Evolutionary conservation across 352 stramenopile genomes (phyloP), one percentile per base, ranked within the genome.

Genomic region (Nothophytophthora sp.): DNA sequence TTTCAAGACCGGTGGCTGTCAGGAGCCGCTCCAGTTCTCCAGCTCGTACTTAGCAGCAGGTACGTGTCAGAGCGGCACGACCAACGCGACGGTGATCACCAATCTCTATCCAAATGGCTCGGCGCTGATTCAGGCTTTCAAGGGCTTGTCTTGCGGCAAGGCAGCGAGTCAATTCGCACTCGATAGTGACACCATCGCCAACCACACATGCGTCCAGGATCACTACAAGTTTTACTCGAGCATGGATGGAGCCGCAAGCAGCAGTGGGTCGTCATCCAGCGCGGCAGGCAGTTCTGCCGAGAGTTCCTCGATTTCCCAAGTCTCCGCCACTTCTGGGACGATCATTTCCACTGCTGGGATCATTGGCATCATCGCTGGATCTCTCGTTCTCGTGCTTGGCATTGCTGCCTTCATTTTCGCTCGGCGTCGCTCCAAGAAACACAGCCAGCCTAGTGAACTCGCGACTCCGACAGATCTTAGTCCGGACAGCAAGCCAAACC

Each of bases 161-260:
- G 39, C n/a, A 55, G 3, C 8, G 11, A 8, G 10, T 32, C 16
- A 3, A 33, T 32, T 28, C 15, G 13, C n/a, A 49, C 15, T 28
- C 42, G 1, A 47, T 16, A n/a, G 10, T 13, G 30, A 16, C 18
- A 36, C 43, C 0, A 47, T 55, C 3, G 13, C 36, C 1, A 43
- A 22, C 7, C 52, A 60, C 44, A 38, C 20, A 0, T 55, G 44
- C 22, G 10, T 41, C 10, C 16, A 18, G 18, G 42, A 43, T 2
- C 23, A 30, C 15, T 16, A 18, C 11, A 48, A 25, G 35, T 46
- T 60, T 22, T 60, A 50, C 32, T 55, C 53, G 6, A 61, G 18
- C 18, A 22, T 24, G 7, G 27, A 32, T 6, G 27, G 11, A 32
- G 27, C 27, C 27, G 27, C 6, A 32, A 32, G 11, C 27, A 6